phyloP scores from a whole-genome alignment of 331 rosid genomes.

The Spiraea crenata region DNA sequence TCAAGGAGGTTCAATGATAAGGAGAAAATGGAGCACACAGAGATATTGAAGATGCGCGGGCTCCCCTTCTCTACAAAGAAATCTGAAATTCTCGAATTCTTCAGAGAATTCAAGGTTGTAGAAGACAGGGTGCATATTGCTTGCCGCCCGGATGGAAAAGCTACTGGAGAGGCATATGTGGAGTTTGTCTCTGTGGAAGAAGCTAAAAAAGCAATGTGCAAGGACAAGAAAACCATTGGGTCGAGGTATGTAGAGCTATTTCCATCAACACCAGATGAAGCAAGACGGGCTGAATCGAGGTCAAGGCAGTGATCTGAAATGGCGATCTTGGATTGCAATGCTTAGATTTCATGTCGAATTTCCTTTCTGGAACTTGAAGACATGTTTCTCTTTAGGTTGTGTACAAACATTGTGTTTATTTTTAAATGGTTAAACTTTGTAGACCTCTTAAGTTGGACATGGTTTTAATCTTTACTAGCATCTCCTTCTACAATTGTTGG shows the following conservation, averaged over 20 bases:
- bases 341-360: neutral
- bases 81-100: constrained; percentile 73
- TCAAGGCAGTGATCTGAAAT: constrained; percentile 69
- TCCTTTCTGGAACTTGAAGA: constrained; percentile 1
- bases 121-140: constrained; percentile 84
- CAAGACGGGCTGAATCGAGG: constrained; percentile 90
- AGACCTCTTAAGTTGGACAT: neutral
- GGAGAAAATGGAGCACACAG: constrained; percentile 92
- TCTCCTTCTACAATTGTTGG: neutral
- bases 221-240: constrained; percentile 97
- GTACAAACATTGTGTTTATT: constrained; percentile 1
- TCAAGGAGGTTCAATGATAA: constrained; percentile 82
- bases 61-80: constrained; percentile 72
- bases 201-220: constrained; percentile 90
- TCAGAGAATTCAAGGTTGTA: constrained; percentile 63
- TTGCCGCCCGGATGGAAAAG: constrained; percentile 95
- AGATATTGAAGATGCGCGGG: constrained; percentile 97
- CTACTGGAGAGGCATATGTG: constrained; percentile 97
- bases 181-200: constrained; percentile 86
- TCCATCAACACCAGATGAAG: constrained; percentile 96
- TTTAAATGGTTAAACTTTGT: neutral
- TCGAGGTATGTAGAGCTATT: constrained; percentile 98
- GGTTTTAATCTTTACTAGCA: neutral
- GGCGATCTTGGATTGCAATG: constrained; percentile 15
- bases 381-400: constrained; percentile 11